Conservation (phyloP, 306 rosid species). For the Cyclanthera cordifolia region DNA sequence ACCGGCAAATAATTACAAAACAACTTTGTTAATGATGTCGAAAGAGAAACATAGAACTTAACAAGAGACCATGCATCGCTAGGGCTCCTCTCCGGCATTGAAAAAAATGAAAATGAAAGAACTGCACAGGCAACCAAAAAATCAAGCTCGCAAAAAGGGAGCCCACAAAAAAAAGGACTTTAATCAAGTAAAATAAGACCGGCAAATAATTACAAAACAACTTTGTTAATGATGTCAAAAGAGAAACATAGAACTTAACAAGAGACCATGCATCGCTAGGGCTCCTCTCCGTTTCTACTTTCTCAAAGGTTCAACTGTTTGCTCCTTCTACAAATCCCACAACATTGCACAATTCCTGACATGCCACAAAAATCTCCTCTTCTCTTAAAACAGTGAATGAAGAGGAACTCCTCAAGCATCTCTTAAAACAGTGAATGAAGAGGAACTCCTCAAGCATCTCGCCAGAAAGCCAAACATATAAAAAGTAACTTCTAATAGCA, state of each 20-base stretch:
- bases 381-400: not conserved
- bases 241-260: not conserved
- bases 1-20: not conserved
- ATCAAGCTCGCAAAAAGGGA: not conserved
- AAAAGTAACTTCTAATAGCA: no score
- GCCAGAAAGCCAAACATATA: no score
- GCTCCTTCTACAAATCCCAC: not conserved
- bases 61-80: not conserved
- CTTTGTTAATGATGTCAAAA: not conserved
- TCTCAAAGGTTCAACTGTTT: not conserved
- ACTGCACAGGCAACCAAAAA: not conserved
- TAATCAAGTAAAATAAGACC: not conserved
- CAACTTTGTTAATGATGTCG: not conserved
- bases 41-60: not conserved
- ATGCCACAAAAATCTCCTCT: not conserved
- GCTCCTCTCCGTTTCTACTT: not conserved
- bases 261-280: not conserved
- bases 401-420: not conserved
- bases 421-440: no score
- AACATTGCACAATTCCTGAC: not conserved
- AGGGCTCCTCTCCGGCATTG: not conserved
- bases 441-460: not conserved
- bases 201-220: not conserved
- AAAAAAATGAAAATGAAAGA: not conserved
- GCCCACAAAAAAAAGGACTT: not conserved